phyloP scores from a whole-genome alignment of 2,329 filamentous ascomycete genomes.

The Fusarium mangiferae region DNA sequence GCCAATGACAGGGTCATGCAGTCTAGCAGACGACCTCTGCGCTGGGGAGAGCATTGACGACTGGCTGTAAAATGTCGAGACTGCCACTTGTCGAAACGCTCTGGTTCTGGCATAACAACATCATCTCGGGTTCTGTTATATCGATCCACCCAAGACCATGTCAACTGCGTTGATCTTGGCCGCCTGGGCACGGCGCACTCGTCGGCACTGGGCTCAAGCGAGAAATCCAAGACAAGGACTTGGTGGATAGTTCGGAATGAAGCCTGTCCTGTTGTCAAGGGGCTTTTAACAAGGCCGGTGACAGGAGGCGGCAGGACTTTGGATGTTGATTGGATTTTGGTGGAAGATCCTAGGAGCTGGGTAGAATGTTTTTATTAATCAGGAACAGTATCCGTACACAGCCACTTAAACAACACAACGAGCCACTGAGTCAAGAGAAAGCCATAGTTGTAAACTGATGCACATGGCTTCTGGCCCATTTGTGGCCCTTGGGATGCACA shows the following conservation, averaged over 20 bases:
- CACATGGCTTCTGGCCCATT: slow-evolving; percentile 22
- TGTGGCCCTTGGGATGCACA: slow-evolving; percentile 2
- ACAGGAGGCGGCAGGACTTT: slow-evolving; percentile 28
- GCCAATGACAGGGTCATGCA: slow-evolving; percentile 10
- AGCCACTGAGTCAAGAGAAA: background rate
- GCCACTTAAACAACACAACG: slow-evolving; percentile 9
- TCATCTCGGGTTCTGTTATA: slow-evolving; percentile 35
- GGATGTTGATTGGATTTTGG: slow-evolving; percentile 31
- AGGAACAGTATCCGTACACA: slow-evolving; percentile 8
- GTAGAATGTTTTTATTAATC: slow-evolving; percentile 28
- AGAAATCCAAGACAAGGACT: slow-evolving; percentile 36
- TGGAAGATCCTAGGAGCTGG: slow-evolving; percentile 12
- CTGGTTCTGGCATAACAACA: slow-evolving; percentile 36
- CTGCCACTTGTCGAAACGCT: slow-evolving; percentile 34
- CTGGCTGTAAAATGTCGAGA: slow-evolving; percentile 8
- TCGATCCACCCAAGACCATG: slow-evolving; percentile 38
- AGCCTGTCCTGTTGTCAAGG: slow-evolving; percentile 36
- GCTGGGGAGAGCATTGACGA: slow-evolving; percentile 10
- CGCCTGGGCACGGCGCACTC: slow-evolving; percentile 38
- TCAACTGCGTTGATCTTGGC: slow-evolving; percentile 38
- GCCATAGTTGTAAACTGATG: slow-evolving; percentile 1
- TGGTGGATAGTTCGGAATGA: slow-evolving; percentile 35
- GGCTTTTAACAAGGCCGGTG: slow-evolving; percentile 31
- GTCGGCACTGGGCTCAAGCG: slow-evolving; percentile 40
- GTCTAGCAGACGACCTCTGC: slow-evolving; percentile 5